phyloP scores from a whole-genome alignment of 2,329 filamentous ascomycete genomes.

The Penicillium sp. region DNA sequence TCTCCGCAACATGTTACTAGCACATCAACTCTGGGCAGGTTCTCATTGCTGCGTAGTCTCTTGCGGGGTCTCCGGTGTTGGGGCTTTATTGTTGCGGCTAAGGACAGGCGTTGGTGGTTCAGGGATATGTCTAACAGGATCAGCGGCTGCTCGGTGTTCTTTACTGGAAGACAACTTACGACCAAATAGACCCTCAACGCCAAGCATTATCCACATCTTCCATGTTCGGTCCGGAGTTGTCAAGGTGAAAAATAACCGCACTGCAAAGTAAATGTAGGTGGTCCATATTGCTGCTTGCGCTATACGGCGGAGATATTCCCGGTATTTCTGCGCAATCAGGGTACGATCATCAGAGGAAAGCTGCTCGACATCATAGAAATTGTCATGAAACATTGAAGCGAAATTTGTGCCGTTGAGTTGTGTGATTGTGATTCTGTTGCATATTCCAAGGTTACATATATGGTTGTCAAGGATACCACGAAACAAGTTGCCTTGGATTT shows the following conservation, averaged over 20 bases:
- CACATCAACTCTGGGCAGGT: constrained; percentile 54
- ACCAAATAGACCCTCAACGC: constrained; percentile 25
- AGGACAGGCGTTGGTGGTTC: constrained; percentile 26
- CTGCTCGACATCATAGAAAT: constrained; percentile 20
- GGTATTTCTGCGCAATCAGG: constrained; percentile 16
- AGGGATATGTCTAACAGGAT: constrained; percentile 17
- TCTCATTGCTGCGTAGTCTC: constrained; percentile 35
- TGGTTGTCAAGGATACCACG: neutral
- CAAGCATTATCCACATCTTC: constrained; percentile 29
- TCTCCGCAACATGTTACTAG: constrained; percentile 60
- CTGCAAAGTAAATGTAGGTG: constrained; percentile 20
- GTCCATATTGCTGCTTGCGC: constrained; percentile 20
- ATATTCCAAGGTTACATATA: constrained; percentile 1
- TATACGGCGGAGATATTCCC: constrained; percentile 14
- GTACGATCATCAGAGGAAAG: constrained; percentile 19
- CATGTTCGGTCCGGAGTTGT: constrained; percentile 15
- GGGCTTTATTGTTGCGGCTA: constrained; percentile 17
- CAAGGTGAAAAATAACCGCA: constrained; percentile 18
- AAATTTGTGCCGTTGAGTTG: neutral
- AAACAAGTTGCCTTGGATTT: neutral
- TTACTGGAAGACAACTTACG: constrained; percentile 16
- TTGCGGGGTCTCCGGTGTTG: constrained; percentile 12
- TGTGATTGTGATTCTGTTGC: neutral
- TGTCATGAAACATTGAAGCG: constrained; percentile 12
- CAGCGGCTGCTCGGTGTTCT: neutral